Conservation (phyloP, 2,329 filamentous ascomycete genomes). For the Neurospora sp. region DNA sequence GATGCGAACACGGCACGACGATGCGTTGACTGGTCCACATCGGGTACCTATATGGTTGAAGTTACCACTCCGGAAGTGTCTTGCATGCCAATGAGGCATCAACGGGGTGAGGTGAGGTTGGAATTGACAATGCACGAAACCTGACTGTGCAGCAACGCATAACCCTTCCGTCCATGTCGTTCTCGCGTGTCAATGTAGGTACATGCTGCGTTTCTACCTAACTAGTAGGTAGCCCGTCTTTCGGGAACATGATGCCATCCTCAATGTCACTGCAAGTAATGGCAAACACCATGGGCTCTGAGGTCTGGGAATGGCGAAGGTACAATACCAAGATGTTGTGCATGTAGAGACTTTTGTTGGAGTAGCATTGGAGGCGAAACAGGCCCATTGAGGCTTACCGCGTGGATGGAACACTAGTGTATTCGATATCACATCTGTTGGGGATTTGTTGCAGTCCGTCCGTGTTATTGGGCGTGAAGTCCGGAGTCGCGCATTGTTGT, state of each 20-base stretch:
- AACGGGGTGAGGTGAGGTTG: background rate
- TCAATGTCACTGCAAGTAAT: background rate
- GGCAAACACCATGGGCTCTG: background rate
- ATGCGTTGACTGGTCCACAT: background rate
- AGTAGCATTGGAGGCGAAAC: background rate
- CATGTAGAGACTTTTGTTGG: background rate
- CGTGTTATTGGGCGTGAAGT: background rate
- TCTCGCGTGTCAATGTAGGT: background rate
- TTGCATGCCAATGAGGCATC: background rate
- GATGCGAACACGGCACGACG: background rate
- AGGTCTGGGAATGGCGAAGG: background rate
- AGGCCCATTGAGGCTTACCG: background rate
- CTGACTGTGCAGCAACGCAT: background rate
- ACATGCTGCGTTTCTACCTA: background rate
- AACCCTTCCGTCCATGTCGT: background rate
- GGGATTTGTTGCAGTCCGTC: background rate
- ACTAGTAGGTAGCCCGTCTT: background rate
- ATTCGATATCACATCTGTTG: background rate
- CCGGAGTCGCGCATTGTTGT: background rate
- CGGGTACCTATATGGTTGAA: background rate
- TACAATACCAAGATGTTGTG: background rate
- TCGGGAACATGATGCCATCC: background rate
- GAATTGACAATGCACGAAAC: background rate
- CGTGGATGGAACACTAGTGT: background rate
- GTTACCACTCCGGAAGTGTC: background rate